Conservation (phyloP, 108 stramenopile species). For the Discostella pseudostelligera region DNA sequence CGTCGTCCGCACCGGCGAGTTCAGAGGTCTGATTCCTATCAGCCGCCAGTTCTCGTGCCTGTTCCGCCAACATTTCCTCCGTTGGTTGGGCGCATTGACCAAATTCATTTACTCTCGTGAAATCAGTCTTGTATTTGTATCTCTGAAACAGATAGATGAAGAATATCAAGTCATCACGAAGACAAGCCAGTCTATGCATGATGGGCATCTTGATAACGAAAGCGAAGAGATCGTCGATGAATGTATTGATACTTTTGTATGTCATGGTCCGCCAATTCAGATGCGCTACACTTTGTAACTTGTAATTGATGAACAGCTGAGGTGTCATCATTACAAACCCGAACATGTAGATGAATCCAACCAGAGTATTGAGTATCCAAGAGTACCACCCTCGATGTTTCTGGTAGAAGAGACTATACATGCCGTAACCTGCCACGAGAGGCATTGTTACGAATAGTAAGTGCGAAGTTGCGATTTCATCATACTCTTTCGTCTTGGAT, state of each 20-base stretch:
- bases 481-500: constrained; percentile 71
- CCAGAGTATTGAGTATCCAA: constrained; percentile 66
- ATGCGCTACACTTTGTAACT: constrained; percentile 84
- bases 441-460: constrained; percentile 61
- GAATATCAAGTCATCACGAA: constrained; percentile 89
- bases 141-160: constrained; percentile 86
- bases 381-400: constrained; percentile 84
- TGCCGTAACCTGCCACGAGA: constrained; percentile 67
- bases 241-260: constrained; percentile 87
- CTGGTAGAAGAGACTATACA: constrained; percentile 66
- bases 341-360: constrained; percentile 88
- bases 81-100: constrained; percentile 54
- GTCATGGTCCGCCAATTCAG: constrained; percentile 85
- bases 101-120: constrained; percentile 63
- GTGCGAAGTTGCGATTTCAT: constrained; percentile 55
- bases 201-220: constrained; percentile 90
- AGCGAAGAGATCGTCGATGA: constrained; percentile 88
- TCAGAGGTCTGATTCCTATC: background rate
- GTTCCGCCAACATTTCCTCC: constrained; percentile 42
- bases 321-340: constrained; percentile 93
- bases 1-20: background rate
- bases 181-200: constrained; percentile 83
- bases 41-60: constrained; percentile 4
- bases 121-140: constrained; percentile 73
- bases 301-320: constrained; percentile 93